Conservation (phyloP, 208 protist genomes). For the Wallacemonas sp. region DNA sequence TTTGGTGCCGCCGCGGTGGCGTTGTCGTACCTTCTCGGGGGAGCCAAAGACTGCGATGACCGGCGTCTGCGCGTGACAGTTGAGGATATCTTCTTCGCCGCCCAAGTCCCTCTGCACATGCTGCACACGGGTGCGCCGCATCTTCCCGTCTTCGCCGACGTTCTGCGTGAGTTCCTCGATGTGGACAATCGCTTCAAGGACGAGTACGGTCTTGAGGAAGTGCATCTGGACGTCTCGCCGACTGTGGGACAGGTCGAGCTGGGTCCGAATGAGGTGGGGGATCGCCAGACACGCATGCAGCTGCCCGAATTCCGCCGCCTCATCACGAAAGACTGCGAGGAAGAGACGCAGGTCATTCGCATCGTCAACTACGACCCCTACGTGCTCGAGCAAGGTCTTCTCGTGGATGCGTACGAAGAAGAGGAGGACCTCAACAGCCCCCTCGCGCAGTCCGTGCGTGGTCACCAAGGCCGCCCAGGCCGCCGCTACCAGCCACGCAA, state of each 20-base stretch:
- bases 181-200: conserved; percentile 89
- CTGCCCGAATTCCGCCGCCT: conserved; percentile 76
- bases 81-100: conserved; percentile 91
- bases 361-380: conserved; percentile 92
- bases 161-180: conserved; percentile 87
- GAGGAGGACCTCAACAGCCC: conserved; percentile 57
- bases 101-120: conserved; percentile 86
- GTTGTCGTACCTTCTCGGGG: conserved; percentile 81
- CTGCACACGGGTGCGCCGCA: conserved; percentile 69
- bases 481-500: conserved; percentile 48
- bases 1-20: conserved; percentile 73
- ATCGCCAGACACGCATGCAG: conserved; percentile 82
- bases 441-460: conserved; percentile 64
- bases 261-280: conserved; percentile 83
- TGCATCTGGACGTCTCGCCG: conserved; percentile 82
- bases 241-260: conserved; percentile 86
- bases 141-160: conserved; percentile 74
- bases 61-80: conserved; percentile 79
- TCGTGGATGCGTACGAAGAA: conserved; percentile 80
- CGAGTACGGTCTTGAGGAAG: conserved; percentile 74
- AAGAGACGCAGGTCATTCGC: conserved; percentile 73
- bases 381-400: conserved; percentile 83
- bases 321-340: conserved; percentile 81
- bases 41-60: conserved; percentile 64
- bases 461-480: conserved; percentile 23